Evolutionary conservation across 148 eudicot genomes (phyloP).

Genomic region (Suaeda aralocaspica): DNA sequence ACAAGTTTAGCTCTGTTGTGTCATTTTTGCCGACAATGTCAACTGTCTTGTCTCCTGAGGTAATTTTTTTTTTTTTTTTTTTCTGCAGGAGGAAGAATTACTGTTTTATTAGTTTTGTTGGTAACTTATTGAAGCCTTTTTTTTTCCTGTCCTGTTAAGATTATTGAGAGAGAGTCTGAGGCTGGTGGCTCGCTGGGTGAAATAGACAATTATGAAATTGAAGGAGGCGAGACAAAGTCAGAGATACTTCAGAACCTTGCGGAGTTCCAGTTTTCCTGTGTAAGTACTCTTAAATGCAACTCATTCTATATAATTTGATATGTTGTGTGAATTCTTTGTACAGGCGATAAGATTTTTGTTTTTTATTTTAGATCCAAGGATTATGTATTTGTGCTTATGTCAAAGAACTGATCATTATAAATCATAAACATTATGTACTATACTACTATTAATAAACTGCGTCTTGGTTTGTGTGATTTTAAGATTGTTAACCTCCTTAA

Average conservation of each 20-base stretch:
- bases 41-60: constrained; percentile 90
- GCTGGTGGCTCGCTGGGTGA: constrained; percentile 84
- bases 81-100: neutral
- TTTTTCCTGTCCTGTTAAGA: constrained; percentile 42
- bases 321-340: neutral
- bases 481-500: neutral
- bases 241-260: constrained; percentile 86
- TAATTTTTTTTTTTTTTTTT: constrained; percentile 26
- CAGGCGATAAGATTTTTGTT: neutral
- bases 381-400: neutral
- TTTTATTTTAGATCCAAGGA: neutral
- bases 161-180: constrained; percentile 82
- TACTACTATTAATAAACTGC: neutral
- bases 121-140: constrained; percentile 14
- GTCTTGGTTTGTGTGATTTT: neutral
- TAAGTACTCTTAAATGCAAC: constrained; percentile 30
- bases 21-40: constrained; percentile 77
- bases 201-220: constrained; percentile 79
- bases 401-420: neutral
- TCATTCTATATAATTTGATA: neutral
- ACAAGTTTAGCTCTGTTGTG: constrained; percentile 85
- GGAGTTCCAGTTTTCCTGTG: constrained; percentile 92
- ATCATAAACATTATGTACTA: no score
- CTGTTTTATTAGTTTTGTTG: neutral
- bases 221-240: constrained; percentile 85